Percentiles rank a stretch among this genome's conserved stretches.
phyloP scores from a whole-genome alignment of 2,329 filamentous ascomycete species.

The Talaromyces sp. region DNA sequence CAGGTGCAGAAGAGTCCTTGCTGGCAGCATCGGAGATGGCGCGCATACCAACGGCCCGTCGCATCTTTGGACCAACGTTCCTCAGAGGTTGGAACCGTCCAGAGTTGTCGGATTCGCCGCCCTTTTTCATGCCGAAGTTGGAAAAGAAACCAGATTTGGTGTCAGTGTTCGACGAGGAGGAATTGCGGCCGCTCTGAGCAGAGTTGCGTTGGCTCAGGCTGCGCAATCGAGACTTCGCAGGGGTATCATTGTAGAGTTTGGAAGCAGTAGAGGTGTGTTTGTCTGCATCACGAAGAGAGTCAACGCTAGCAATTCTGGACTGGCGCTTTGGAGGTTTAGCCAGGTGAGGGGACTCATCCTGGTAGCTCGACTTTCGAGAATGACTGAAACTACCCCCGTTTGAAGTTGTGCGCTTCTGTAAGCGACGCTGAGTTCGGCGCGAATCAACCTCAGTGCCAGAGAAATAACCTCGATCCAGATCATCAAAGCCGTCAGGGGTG shows the following conservation, averaged over 20 bases:
- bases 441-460: slow-evolving; percentile 83
- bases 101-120: slow-evolving; percentile 52
- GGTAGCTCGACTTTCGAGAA: slow-evolving; percentile 74
- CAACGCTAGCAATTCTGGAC: slow-evolving; percentile 76
- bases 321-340: slow-evolving; percentile 71
- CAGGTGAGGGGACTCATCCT: slow-evolving; percentile 68
- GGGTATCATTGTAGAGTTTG: slow-evolving; percentile 69
- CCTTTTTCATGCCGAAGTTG: slow-evolving; percentile 52
- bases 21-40: slow-evolving; percentile 77
- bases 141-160: slow-evolving; percentile 51
- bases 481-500: slow-evolving; percentile 46
- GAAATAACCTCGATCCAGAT: slow-evolving; percentile 88
- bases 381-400: slow-evolving; percentile 51
- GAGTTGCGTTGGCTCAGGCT: slow-evolving; percentile 63
- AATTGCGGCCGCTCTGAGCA: slow-evolving; percentile 43
- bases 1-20: slow-evolving; percentile 50
- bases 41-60: slow-evolving; percentile 70
- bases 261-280: slow-evolving; percentile 57
- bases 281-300: slow-evolving; percentile 66
- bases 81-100: slow-evolving; percentile 45
- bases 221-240: slow-evolving; percentile 56
- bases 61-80: slow-evolving; percentile 60
- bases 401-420: slow-evolving; percentile 69
- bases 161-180: slow-evolving; percentile 58
- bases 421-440: slow-evolving; percentile 65